Evolutionary conservation across 108 stramenopile genomes (phyloP), one percentile per base, ranked within the genome.

Genomic region (Cyclotella cryptica): DNA sequence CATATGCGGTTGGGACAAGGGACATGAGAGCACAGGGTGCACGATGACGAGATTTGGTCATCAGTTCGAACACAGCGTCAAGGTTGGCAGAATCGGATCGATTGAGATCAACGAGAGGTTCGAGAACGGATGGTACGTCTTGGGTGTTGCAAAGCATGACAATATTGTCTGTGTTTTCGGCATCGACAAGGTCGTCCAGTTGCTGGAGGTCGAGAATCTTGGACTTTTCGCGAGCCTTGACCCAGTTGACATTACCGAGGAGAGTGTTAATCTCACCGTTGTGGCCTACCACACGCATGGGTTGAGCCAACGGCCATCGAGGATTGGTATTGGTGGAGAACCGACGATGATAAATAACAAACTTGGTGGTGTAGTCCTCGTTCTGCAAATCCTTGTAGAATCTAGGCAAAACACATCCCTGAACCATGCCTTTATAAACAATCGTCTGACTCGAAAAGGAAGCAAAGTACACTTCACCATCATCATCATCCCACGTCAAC

Each of bases 261-360:
- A 98, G 85, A 9, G 97, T 98, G 81, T 98, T 98, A 84, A 98
- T 97, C 82, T 98, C 97, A 63, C 97, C 97, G 76, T 98, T 98
- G 87, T 98, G 97, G 55, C 93, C 94, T 40, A 98, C 91, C 13
- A 95, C 90, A 24, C 97, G 91, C 94, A 96, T 94, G 45, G 97
- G 97, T 81, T 98, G 97, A 2, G 97, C 97, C 28, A 95, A 86
- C 12, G 92, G 94, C 97, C 97, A 98, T 1, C 87, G 79, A n/a
- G 97, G 97, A 53, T 89, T 96, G 64, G 97, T 98, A 81, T 98
- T 98, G 75, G 97, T 98, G 13, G 92, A 93, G 84, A 96, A 98
- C 10, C 97, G 95, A 70, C 93, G 88, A 72, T 98, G 97, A 73
- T 96, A 95, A 57, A 98, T 93, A 49, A 89, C 90, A 73, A 98